Percentiles rank a stretch among this genome's conserved stretches.
These are phyloP conservation scores for Metschnikowia corniflorae DNA, from an alignment of 805 yeast species.

Conservation along the genomic window DNA sequence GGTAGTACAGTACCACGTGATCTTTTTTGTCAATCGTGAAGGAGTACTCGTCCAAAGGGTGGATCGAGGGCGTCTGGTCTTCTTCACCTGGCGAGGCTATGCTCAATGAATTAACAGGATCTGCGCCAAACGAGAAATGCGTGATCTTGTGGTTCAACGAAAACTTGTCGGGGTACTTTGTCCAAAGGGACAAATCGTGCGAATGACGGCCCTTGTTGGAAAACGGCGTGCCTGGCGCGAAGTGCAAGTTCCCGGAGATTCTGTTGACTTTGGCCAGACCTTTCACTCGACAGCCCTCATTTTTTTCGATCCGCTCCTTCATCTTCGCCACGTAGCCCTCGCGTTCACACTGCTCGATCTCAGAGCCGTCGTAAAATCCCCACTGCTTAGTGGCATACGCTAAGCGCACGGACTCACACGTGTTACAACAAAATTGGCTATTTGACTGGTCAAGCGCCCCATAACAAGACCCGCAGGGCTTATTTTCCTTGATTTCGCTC, in stretches of 20 bases:
- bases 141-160: slow-evolving; percentile 75
- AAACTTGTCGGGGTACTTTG: slow-evolving; percentile 51
- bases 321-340: slow-evolving; percentile 78
- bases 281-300: slow-evolving; percentile 83
- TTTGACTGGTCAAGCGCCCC: slow-evolving; percentile 54
- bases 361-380: slow-evolving; percentile 87
- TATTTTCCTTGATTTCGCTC: slow-evolving; percentile 33
- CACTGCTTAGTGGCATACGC: slow-evolving; percentile 79
- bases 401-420: slow-evolving; percentile 73
- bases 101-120: slow-evolving; percentile 33
- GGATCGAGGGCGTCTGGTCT: slow-evolving; percentile 41
- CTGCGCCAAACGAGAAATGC: slow-evolving; percentile 81
- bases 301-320: slow-evolving; percentile 45
- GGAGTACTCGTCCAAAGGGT: slow-evolving; percentile 62
- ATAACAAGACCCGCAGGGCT: slow-evolving; percentile 81
- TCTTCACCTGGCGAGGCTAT: slow-evolving; percentile 19
- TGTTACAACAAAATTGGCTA: slow-evolving; percentile 69
- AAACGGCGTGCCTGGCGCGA: slow-evolving; percentile 89
- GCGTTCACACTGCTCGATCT: slow-evolving; percentile 84
- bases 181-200: slow-evolving; percentile 80
- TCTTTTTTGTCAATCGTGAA: slow-evolving; percentile 46
- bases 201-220: slow-evolving; percentile 59
- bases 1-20: slow-evolving; percentile 70
- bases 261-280: slow-evolving; percentile 80
- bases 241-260: slow-evolving; percentile 87